Percentiles rank a stretch among this genome's conserved stretches.
Conservation (phyloP, 176 grass and related monocot species). For the Hyparrhenia diplandra region DNA sequence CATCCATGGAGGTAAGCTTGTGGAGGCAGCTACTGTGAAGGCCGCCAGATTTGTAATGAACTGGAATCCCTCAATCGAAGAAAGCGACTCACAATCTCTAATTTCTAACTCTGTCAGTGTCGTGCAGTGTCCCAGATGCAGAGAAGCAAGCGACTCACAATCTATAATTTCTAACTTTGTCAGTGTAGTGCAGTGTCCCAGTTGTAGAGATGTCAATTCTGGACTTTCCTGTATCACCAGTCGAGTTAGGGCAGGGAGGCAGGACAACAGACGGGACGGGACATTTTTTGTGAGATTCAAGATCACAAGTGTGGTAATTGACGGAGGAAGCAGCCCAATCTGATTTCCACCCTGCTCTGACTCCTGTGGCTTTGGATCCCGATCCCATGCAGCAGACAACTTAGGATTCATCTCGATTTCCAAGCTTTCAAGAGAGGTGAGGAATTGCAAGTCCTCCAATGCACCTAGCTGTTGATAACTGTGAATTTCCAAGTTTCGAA, state of each 20-base stretch:
- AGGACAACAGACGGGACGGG: background rate
- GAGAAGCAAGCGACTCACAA: background rate
- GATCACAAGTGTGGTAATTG: background rate
- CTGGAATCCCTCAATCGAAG: background rate
- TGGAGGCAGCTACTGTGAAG: background rate
- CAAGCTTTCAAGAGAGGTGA: background rate
- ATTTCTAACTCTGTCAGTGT: background rate
- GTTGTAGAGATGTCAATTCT: background rate
- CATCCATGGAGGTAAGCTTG: background rate
- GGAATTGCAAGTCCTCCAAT: too few species aligned
- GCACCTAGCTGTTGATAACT: too few species aligned
- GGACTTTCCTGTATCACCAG: background rate
- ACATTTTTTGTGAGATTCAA: background rate
- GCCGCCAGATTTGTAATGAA: background rate
- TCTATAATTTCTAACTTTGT: too few species aligned
- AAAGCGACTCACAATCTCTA: background rate
- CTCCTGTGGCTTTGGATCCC: too few species aligned
- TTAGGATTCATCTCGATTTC: background rate
- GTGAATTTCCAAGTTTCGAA: too few species aligned
- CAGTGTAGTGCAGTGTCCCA: background rate
- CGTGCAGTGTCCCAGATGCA: background rate
- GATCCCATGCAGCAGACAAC: background rate
- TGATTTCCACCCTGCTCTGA: too few species aligned
- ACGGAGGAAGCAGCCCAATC: background rate
- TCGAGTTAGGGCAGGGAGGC: background rate